A percentile compares a stretch with the other conserved stretches of the same genome.
Conservation (phyloP, 192 early-diverging fungal species). For the Backusella sp. region DNA sequence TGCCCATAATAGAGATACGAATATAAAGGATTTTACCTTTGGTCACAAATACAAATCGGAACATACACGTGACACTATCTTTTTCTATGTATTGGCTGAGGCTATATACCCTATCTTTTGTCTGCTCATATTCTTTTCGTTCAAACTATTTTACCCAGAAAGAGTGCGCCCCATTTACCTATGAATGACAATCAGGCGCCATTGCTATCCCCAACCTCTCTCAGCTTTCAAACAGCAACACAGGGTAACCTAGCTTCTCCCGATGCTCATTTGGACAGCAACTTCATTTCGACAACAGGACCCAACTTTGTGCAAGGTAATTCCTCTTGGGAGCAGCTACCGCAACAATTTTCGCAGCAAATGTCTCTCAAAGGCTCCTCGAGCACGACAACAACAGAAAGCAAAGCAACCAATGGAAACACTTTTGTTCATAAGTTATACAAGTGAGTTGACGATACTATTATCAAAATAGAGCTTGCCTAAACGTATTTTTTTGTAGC, state of each 20-base stretch:
- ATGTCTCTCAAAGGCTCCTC: conserved; percentile 12
- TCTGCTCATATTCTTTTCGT: neutral
- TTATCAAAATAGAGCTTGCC: neutral
- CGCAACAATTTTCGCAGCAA: conserved; percentile 18
- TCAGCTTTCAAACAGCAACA: neutral
- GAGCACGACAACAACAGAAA: neutral
- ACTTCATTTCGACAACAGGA: neutral
- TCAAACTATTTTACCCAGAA: neutral
- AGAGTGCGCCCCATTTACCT: neutral
- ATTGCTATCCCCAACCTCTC: neutral
- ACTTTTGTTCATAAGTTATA: conserved; percentile 56
- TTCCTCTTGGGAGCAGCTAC: conserved; percentile 21
- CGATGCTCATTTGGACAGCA: neutral
- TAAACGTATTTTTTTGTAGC: conserved; percentile 29
- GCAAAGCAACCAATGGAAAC: conserved; percentile 17
- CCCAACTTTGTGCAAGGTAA: neutral
- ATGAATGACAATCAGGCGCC: neutral
- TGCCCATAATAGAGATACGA: too few species aligned
- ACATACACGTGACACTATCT: neutral
- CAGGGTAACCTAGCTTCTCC: neutral
- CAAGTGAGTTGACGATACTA: conserved; percentile 31
- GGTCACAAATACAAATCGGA: neutral
- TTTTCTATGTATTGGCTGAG: neutral
- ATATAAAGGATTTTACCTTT: neutral
- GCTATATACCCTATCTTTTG: neutral